Conservation (phyloP, 2,329 filamentous ascomycete species). For the Hypoxylon sp. region DNA sequence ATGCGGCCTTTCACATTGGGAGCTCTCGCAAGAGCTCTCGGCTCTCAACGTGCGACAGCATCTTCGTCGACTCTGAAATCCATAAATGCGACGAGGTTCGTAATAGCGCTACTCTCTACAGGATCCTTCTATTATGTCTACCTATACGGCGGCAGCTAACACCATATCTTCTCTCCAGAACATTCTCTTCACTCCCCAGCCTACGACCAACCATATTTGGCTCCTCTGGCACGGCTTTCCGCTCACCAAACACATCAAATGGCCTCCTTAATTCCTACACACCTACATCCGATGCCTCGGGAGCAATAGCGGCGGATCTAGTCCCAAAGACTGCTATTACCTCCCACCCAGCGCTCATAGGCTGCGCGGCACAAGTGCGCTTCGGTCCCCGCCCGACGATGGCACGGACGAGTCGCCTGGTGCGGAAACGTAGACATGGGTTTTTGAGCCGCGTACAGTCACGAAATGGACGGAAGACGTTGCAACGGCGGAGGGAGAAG, state of each 20-base stretch:
- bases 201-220: constrained; percentile 57
- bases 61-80: constrained; percentile 9
- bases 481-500: constrained; percentile 62
- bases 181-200: constrained; percentile 59
- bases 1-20: constrained; percentile 32
- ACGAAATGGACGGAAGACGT: constrained; percentile 61
- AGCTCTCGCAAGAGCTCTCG: constrained; percentile 28
- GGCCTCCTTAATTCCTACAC: constrained; percentile 37
- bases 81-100: constrained; percentile 26
- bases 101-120: neutral
- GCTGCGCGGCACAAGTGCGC: constrained; percentile 57
- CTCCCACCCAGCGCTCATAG: constrained; percentile 60
- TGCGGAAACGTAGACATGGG: constrained; percentile 68
- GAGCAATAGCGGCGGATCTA: constrained; percentile 53
- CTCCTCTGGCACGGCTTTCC: constrained; percentile 41
- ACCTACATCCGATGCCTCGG: constrained; percentile 22
- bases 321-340: constrained; percentile 58
- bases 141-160: neutral
- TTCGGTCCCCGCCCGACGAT: constrained; percentile 68
- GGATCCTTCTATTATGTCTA: too few relatives aligned
- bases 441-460: constrained; percentile 62
- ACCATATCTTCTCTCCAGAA: constrained; percentile 47
- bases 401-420: constrained; percentile 61
- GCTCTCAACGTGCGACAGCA: constrained; percentile 4
- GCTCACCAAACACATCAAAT: constrained; percentile 38